These are phyloP conservation scores for Leishmania turanica DNA, from an alignment of 208 protist genomes.

Conservation along the genomic window DNA sequence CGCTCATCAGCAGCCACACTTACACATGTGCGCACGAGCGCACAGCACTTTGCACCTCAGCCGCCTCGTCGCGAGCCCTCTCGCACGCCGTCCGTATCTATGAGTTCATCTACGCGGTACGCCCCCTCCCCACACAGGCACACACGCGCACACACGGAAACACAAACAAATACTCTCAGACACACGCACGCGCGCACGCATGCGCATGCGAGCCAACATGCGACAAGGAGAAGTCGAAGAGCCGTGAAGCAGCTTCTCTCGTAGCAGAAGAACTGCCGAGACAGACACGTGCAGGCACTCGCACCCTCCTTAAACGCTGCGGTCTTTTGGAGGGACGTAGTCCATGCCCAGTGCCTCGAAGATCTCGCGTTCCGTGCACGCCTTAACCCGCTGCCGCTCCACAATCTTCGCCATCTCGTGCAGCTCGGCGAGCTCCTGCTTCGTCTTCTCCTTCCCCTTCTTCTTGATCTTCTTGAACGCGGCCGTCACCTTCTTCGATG, in stretches of 20 bases:
- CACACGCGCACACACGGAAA: neutral
- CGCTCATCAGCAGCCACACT: neutral
- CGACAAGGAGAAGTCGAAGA: neutral
- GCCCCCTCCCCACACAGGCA: neutral
- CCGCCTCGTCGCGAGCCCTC: neutral
- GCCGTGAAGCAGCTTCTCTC: neutral
- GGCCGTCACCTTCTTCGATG: slow-evolving; percentile 5
- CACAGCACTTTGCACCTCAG: no score
- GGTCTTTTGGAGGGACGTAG: slow-evolving; percentile 77
- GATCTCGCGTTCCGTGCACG: slow-evolving; percentile 67
- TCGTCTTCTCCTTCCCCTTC: slow-evolving; percentile 31
- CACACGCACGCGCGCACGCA: neutral
- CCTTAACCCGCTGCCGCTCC: slow-evolving; percentile 69
- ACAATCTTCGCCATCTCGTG: slow-evolving; percentile 52
- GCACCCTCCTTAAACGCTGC: slow-evolving; percentile 41
- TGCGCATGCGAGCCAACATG: neutral
- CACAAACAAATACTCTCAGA: neutral
- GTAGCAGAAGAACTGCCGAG: neutral
- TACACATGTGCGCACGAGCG: neutral
- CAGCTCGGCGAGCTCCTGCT: slow-evolving; percentile 49
- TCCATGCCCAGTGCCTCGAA: slow-evolving; percentile 79
- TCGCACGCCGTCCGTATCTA: neutral
- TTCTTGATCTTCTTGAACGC: slow-evolving; percentile 21
- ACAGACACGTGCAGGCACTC: neutral
- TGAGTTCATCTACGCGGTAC: neutral